A percentile compares a stretch with the other conserved stretches of the same genome.
These are phyloP conservation scores for Diplodia mutila DNA, from an alignment of 2,329 filamentous ascomycete species.

Conservation along the genomic window DNA sequence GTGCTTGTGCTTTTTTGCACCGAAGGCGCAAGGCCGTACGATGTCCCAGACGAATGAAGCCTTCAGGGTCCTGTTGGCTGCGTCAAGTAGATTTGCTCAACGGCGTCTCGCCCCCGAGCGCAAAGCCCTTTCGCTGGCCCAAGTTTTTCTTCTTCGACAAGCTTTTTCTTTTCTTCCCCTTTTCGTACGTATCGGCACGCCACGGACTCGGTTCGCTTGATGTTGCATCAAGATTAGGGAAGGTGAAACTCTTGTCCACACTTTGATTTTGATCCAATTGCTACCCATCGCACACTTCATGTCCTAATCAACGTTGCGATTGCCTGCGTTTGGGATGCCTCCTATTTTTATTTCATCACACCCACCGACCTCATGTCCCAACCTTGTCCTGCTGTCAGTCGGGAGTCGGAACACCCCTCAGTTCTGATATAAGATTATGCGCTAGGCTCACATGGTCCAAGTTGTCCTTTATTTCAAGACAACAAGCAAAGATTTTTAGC, in stretches of 20 bases:
- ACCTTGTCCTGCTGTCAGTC: no score
- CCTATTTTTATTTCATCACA: neutral
- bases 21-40: conserved; percentile 63
- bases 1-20: conserved; percentile 70
- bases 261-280: no score
- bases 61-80: neutral
- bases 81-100: neutral
- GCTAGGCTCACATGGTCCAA: neutral
- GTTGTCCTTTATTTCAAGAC: neutral
- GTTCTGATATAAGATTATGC: neutral
- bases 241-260: no score
- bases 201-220: neutral
- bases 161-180: neutral
- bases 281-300: no score
- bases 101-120: neutral
- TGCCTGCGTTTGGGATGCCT: neutral
- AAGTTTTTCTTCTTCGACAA: neutral
- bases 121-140: neutral
- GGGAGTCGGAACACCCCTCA: neutral
- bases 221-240: neutral
- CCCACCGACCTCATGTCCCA: neutral
- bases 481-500: neutral
- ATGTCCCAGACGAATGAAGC: conserved; percentile 10
- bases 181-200: neutral
- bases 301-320: neutral